Percentiles rank a stretch among this genome's conserved stretches.
phyloP scores from a whole-genome alignment of 164 flowering plant species.

The Magnolia sinica region DNA sequence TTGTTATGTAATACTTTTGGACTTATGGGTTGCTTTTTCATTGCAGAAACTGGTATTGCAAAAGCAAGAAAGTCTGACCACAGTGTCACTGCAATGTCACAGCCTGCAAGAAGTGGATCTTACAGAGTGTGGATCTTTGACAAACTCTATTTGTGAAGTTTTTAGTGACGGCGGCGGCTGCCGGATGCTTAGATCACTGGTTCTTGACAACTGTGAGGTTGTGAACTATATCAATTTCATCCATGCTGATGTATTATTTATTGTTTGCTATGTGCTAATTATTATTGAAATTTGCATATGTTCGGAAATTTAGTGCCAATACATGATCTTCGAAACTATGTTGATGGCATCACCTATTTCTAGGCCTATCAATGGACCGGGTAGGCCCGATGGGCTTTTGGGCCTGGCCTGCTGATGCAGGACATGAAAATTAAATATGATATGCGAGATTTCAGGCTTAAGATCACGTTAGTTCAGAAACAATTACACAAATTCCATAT shows the following conservation, averaged over 20 bases:
- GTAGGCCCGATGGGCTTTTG: no score
- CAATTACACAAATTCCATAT: no score
- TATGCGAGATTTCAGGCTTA: no score
- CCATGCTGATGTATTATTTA: neutral
- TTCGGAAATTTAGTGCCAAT: no score
- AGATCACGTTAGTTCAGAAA: no score
- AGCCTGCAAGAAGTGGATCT: conserved; percentile 87
- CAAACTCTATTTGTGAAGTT: conserved; percentile 78
- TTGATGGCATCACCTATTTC: no score
- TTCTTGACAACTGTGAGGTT: conserved; percentile 93
- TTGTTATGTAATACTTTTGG: neutral
- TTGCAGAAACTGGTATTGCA: conserved; percentile 87
- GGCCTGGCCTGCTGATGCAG: no score
- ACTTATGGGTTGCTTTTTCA: neutral
- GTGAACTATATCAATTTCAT: conserved; percentile 14
- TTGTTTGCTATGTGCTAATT: neutral
- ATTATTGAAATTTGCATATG: neutral
- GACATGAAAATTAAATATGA: no score
- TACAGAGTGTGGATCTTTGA: conserved; percentile 83
- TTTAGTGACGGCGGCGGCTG: conserved; percentile 94
- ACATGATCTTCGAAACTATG: no score
- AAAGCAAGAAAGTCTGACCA: conserved; percentile 81
- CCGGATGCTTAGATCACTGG: conserved; percentile 67
- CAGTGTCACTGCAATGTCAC: conserved; percentile 70
- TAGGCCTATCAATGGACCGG: no score